Evolutionary conservation across 306 rosid genomes (phyloP), one percentile per base, ranked within the genome.

Genomic region (Quercus berberidifolia): DNA sequence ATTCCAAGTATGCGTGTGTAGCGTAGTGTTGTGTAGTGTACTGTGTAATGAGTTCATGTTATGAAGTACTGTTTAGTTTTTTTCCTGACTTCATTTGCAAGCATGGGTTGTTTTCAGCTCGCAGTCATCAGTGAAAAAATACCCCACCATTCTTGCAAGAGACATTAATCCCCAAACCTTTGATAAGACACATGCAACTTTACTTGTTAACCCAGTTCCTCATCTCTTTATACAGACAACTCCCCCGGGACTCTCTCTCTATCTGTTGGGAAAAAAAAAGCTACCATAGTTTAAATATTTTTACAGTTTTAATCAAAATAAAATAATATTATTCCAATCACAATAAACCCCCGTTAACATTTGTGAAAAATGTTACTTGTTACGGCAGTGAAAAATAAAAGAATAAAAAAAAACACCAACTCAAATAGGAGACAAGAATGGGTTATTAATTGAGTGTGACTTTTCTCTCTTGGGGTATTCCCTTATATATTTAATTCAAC

Each of bases 401-500:
- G 1, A 4, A 54, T 17, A 17, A 60, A 28, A 55, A 7, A 7
- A 11, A 33, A 64, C 28, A 5, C 25, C 60, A 75, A 74, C 25
- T 54, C 69, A 82, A 64, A 46, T 49, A 77, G 63, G 74, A 69
- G 54, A 49, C 17, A 49, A 3, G 54, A 49, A 78, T 74, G 64
- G 68, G 76, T 85, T 64, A 69, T 38, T 35, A 19, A 35, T 33
- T 83, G 85, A 83, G 76, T 54, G 76, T 79, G 90, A 88, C 90
- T 71, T 74, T 46, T 86, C 76, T 75, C 63, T 81, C 72, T 74
- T 84, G 81, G 92, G 88, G 62, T 3, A 68, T 87, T 73, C 3
- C 23, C 83, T 84, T 82, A 67, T 85, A 85, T 67, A 67, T 67
- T 85, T 86, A 82, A 82, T 82, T 82, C 82, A 82, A 82, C 87